phyloP scores from a whole-genome alignment of 805 yeast genomes.

The Candida gorgasii region DNA sequence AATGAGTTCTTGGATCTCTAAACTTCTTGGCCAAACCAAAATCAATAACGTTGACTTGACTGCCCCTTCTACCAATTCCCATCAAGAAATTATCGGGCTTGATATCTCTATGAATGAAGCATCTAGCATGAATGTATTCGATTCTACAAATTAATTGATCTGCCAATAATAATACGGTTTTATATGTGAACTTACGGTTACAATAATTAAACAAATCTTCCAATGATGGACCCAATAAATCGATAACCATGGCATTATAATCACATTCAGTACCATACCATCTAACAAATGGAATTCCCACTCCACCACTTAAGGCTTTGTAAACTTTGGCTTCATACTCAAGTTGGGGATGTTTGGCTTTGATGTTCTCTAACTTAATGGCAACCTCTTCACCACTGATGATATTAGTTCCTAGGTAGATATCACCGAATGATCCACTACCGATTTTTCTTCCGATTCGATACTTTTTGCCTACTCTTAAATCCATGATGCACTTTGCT shows the following conservation, averaged over 20 bases:
- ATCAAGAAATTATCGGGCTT: conserved; percentile 81
- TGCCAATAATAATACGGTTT: conserved; percentile 89
- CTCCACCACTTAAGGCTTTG: conserved; percentile 92
- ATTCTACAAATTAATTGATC: conserved; percentile 93
- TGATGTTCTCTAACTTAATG: conserved; percentile 84
- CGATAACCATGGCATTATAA: conserved; percentile 96
- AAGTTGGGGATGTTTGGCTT: conserved; percentile 94
- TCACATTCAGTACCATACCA: conserved; percentile 96
- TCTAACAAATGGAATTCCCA: conserved; percentile 94
- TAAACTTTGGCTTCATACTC: conserved; percentile 97
- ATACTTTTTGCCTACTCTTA: conserved; percentile 78
- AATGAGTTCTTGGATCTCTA: conserved; percentile 90
- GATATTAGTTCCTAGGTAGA: conserved; percentile 88
- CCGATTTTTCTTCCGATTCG: conserved; percentile 95
- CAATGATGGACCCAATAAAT: conserved; percentile 89
- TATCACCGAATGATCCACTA: conserved; percentile 96
- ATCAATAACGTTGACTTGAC: conserved; percentile 91
- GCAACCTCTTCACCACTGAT: conserved; percentile 98
- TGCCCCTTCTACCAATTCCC: conserved; percentile 94
- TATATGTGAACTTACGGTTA: conserved; percentile 87
- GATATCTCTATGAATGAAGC: conserved; percentile 83
- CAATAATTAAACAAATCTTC: conserved; percentile 97
- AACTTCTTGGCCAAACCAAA: conserved; percentile 93
- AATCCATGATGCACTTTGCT: conserved; percentile 19
- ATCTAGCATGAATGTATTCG: conserved; percentile 93